Conservation (phyloP, 495 filamentous ascomycete species). For the Podospora tetraspora region DNA sequence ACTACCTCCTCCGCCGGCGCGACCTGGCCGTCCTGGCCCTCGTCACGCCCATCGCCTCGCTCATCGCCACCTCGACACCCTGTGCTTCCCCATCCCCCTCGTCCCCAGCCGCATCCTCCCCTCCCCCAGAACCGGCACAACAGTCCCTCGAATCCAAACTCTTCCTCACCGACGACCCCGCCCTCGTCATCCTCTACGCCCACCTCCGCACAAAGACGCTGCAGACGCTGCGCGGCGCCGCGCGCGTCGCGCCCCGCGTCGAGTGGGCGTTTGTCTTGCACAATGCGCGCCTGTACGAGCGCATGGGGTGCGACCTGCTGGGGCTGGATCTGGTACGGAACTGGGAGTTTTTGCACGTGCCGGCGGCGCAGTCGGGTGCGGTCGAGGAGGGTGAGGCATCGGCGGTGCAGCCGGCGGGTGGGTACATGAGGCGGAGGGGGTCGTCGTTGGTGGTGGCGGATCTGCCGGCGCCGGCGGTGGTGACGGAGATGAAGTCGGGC, state of each 20-base stretch:
- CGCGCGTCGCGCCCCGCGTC: slow-evolving; percentile 67
- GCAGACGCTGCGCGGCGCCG: slow-evolving; percentile 78
- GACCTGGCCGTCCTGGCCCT: slow-evolving; percentile 86
- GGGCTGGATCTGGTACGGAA: slow-evolving; percentile 80
- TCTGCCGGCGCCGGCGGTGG: slow-evolving; percentile 40
- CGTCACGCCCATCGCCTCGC: slow-evolving; percentile 36
- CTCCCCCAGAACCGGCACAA: slow-evolving; percentile 31
- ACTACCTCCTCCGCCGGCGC: slow-evolving; percentile 79
- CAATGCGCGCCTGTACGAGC: slow-evolving; percentile 79
- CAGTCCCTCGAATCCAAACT: slow-evolving; percentile 59
- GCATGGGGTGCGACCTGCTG: slow-evolving; percentile 95
- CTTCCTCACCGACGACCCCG: slow-evolving; percentile 86
- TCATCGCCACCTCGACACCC: neutral
- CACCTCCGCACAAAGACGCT: slow-evolving; percentile 81
- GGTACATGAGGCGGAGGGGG: slow-evolving; percentile 38
- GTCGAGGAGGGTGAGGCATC: slow-evolving; percentile 34
- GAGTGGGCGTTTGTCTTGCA: slow-evolving; percentile 91
- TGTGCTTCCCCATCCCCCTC: slow-evolving; percentile 21
- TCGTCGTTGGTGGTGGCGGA: slow-evolving; percentile 74
- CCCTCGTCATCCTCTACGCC: slow-evolving; percentile 77
- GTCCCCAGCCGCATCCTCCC: slow-evolving; percentile 69
- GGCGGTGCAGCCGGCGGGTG: slow-evolving; percentile 63
- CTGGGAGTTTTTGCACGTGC: slow-evolving; percentile 72
- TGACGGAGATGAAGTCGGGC: slow-evolving; percentile 39
- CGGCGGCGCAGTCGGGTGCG: slow-evolving; percentile 18